Conservation (phyloP, 306 rosid genomes). For the Nissolia schottii region DNA sequence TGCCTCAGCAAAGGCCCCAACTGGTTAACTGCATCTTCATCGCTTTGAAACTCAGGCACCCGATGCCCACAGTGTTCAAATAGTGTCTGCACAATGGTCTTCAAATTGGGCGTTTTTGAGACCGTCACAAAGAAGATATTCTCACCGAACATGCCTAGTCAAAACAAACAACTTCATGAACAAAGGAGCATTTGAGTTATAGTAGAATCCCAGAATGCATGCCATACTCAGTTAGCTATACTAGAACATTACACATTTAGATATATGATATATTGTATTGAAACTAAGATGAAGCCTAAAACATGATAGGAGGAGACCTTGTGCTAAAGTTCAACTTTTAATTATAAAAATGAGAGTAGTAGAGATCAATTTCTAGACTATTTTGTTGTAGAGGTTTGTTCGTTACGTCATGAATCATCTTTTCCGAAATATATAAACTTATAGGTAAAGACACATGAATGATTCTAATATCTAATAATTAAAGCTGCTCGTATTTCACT, state of each 20-base stretch:
- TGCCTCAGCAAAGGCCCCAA: slow-evolving; percentile 26
- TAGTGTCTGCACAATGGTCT: slow-evolving; percentile 32
- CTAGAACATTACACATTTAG: not conserved
- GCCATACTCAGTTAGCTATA: not conserved
- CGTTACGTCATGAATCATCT: too few species aligned
- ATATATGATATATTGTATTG: not conserved
- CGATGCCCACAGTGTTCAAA: slow-evolving; percentile 16
- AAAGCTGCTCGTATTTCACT: not conserved
- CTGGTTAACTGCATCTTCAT: slow-evolving; percentile 29
- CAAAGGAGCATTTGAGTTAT: not conserved
- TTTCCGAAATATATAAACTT: too few species aligned
- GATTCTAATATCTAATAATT: too few species aligned
- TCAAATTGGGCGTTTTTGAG: slow-evolving; percentile 37
- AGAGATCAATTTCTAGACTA: too few species aligned
- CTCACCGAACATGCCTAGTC: slow-evolving; percentile 33
- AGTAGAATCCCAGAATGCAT: slow-evolving; percentile 5
- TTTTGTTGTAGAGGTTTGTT: too few species aligned
- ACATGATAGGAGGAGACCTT: not conserved
- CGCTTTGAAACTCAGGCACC: slow-evolving; percentile 29
- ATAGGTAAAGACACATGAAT: too few species aligned
- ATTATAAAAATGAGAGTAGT: not conserved
- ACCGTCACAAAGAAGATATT: slow-evolving; percentile 43
- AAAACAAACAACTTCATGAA: not conserved
- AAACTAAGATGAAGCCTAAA: not conserved
- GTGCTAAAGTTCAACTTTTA: not conserved